phyloP scores from a whole-genome alignment of 2,329 filamentous ascomycete species.

The Aspergillus sp. region DNA sequence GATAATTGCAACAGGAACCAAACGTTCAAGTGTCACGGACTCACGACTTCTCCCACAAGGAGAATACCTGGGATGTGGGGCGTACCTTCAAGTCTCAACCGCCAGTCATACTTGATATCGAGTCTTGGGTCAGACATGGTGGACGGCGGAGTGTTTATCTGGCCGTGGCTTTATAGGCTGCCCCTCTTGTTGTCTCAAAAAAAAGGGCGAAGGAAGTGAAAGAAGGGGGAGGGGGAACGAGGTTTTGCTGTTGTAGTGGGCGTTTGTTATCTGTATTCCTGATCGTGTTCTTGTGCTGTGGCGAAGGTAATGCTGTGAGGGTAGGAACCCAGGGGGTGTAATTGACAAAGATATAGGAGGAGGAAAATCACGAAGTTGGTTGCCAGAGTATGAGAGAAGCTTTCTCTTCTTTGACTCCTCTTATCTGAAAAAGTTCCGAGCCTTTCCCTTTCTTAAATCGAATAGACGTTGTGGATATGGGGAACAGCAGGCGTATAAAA shows the following conservation, averaged over 20 bases:
- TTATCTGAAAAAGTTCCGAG: constrained; percentile 4
- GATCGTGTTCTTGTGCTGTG: neutral
- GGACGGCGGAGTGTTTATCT: neutral
- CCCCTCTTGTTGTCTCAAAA: neutral
- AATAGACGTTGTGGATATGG: constrained; percentile 26
- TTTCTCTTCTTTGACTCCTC: constrained; percentile 2
- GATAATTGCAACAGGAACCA: neutral
- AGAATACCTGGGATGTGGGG: constrained; percentile 18
- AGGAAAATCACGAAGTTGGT: constrained; percentile 6
- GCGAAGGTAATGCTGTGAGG: constrained; percentile 10
- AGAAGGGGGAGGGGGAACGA: neutral
- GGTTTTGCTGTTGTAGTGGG: neutral
- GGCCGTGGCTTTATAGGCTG: neutral
- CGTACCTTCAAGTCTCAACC: constrained; percentile 59
- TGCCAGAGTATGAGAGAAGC: neutral
- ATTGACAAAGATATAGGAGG: constrained; percentile 10
- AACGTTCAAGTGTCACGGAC: neutral
- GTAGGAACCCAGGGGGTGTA: constrained; percentile 11
- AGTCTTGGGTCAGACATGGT: constrained; percentile 9
- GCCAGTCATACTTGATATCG: constrained; percentile 44
- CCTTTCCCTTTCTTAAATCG: constrained; percentile 10
- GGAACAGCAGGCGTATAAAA: constrained; percentile 40
- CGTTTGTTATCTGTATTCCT: neutral
- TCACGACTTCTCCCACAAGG: constrained; percentile 11
- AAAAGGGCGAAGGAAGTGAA: neutral